These are phyloP conservation scores for Flaveria trinervia DNA, from an alignment of 129 eudicot species.

Conservation along the genomic window DNA sequence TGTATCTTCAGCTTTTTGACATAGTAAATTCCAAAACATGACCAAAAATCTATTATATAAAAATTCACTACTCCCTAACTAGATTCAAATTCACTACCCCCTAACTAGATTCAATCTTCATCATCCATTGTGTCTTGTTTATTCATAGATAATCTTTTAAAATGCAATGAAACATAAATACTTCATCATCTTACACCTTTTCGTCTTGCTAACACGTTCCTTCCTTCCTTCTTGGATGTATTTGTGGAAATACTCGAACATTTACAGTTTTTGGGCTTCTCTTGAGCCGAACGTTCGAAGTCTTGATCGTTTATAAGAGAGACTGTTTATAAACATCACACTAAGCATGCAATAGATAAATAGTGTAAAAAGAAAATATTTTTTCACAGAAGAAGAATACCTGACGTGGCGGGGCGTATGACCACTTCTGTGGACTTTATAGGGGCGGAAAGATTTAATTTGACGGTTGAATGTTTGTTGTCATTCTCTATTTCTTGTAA, in stretches of 20 bases:
- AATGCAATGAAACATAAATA: slow-evolving; percentile 49
- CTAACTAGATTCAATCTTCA: background rate
- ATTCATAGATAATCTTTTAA: slow-evolving; percentile 24
- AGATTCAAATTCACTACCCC: background rate
- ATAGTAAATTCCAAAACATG: too few species aligned
- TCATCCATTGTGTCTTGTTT: slow-evolving; percentile 20
- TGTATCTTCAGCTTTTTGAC: too few species aligned
- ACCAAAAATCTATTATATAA: background rate
- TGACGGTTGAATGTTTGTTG: slow-evolving; percentile 26
- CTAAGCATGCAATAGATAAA: slow-evolving; percentile 15
- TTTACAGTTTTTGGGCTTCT: slow-evolving; percentile 16
- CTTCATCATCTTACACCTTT: slow-evolving; percentile 42
- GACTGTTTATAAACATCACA: slow-evolving; percentile 28
- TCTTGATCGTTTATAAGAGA: slow-evolving; percentile 29
- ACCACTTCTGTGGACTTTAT: slow-evolving; percentile 42
- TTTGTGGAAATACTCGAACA: slow-evolving; percentile 24
- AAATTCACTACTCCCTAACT: background rate
- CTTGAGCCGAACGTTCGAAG: slow-evolving; percentile 25
- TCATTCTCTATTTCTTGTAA: slow-evolving; percentile 53
- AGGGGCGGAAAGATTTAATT: slow-evolving; percentile 35
- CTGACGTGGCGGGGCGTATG: slow-evolving; percentile 40
- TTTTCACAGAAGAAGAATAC: slow-evolving; percentile 14
- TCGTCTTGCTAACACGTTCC: slow-evolving; percentile 32
- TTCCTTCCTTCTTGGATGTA: slow-evolving; percentile 28
- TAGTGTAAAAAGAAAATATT: background rate